Base-by-base conservation (phyloP, 768 basidiomycete genomes). In the Dioszegia crocea region DNA sequence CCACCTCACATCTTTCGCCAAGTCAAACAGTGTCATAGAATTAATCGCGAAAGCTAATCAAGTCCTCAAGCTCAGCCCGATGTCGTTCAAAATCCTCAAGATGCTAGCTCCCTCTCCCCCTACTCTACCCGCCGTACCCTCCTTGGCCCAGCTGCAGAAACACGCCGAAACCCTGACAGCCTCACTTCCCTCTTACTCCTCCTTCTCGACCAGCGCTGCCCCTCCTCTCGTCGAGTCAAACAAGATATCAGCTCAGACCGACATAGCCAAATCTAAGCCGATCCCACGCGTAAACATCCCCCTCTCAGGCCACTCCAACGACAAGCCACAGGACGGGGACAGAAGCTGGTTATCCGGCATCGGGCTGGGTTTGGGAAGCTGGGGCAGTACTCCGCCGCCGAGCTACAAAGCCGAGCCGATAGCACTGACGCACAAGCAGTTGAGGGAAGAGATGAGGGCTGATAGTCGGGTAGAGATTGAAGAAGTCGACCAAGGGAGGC, bases 91-190 rank as follows among this genome's bases (percentile, higher is more conserved):
- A 16, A 12, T 39, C 30, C 19, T 48, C 33, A 47, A 47, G 19
- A 29, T 59, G 38, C 16, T 65, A 23, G 55, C 52, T 30, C 52
- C 60, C 11, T 66, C 62, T n/a, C 59, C 59, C 8, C 44, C 57
- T 0, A 48, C 31, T 31, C 19, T 60, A 11, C 58, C 60, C 14
- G 21, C 21, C 8, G 29, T 67, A 16, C 66, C 66, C 10, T 51
- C 66, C 3, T 54, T 67, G 0, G 62, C 60, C 11, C 60, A 67
- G 19, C 57, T 67, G 8, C 62, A 64, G 39, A 54, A 56, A 52
- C 63, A 61, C 26, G 63, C 66, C 1, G 45, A 60, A 54, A 14
- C 38, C 24, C 51, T 53, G 2, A 40, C 51, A 26, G 36, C 51
- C 12, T 39, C 51, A 16, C 17, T 53, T 21, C 51, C 26, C 9